Evolutionary conservation across 257 asterid species (phyloP).

Genomic region (Solanum corneliomulleri): DNA sequence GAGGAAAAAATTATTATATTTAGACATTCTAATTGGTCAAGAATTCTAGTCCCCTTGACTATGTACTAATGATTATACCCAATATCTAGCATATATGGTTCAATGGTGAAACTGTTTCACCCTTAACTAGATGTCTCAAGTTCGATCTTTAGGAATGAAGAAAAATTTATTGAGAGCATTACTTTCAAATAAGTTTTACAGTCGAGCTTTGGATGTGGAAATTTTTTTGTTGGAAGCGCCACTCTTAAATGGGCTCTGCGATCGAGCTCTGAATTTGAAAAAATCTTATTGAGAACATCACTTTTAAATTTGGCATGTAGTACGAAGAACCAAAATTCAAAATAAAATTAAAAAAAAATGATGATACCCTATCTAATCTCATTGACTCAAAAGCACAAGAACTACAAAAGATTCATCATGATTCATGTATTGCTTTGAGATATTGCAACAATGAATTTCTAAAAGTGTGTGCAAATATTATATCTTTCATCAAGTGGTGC

Average conservation of each 20-base stretch:
- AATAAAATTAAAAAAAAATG: not conserved
- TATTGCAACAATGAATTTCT: not conserved
- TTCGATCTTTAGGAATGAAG: accelerated
- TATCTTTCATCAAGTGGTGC: not conserved
- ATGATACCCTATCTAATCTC: not conserved
- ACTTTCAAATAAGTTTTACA: accelerated
- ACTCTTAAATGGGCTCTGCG: accelerated
- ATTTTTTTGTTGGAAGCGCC: not conserved
- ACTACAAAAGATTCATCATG: not conserved
- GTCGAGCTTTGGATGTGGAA: no score
- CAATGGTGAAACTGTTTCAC: accelerated
- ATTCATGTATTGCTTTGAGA: not conserved
- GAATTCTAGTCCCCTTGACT: not conserved
- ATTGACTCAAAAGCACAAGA: not conserved
- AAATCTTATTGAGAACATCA: no score
- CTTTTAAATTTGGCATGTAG: no score
- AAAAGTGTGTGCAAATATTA: not conserved
- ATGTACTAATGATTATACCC: not conserved
- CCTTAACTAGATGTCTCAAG: accelerated
- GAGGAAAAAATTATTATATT: not conserved
- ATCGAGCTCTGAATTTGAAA: accelerated
- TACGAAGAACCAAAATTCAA: no score
- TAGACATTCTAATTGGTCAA: not conserved
- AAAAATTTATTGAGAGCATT: accelerated
- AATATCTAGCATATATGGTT: not conserved